phyloP scores from a whole-genome alignment of 805 yeast genomes.

The Isabelozyma pseudorhagii region DNA sequence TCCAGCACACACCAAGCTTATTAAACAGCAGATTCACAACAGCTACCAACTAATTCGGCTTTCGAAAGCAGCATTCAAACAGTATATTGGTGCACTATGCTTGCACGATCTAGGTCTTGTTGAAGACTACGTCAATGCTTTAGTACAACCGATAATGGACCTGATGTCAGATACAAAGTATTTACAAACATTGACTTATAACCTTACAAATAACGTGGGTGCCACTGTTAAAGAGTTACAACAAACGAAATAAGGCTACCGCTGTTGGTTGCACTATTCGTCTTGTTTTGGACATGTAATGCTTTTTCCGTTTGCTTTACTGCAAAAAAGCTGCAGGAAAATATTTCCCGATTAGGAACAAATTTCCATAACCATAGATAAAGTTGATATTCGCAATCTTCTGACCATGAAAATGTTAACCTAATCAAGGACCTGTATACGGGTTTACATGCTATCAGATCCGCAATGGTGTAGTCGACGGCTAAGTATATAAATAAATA shows the following conservation, averaged over 20 bases:
- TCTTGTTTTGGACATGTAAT: too few species aligned
- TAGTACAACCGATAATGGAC: slow-evolving; percentile 1
- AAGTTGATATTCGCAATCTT: neutral
- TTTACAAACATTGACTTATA: neutral
- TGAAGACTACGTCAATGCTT: slow-evolving; percentile 10
- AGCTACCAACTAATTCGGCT: neutral
- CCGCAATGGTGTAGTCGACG: neutral
- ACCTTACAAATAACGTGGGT: neutral
- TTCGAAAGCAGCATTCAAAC: slow-evolving; percentile 9
- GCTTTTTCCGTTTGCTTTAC: neutral
- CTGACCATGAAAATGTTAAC: neutral
- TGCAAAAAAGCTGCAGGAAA: neutral
- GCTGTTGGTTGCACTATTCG: neutral
- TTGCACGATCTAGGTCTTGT: slow-evolving; percentile 4
- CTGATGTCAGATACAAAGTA: neutral
- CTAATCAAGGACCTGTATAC: neutral
- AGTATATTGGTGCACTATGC: slow-evolving; percentile 15
- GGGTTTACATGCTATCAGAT: too few species aligned
- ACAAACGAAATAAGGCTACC: neutral
- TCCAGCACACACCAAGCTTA: neutral
- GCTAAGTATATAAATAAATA: neutral
- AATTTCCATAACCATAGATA: slow-evolving; percentile 4
- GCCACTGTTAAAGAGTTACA: neutral
- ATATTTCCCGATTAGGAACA: slow-evolving; percentile 4
- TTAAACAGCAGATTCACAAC: neutral